Evolutionary conservation across 2,329 filamentous ascomycete genomes (phyloP).

Genomic region (Colletotrichum tanaceti): DNA sequence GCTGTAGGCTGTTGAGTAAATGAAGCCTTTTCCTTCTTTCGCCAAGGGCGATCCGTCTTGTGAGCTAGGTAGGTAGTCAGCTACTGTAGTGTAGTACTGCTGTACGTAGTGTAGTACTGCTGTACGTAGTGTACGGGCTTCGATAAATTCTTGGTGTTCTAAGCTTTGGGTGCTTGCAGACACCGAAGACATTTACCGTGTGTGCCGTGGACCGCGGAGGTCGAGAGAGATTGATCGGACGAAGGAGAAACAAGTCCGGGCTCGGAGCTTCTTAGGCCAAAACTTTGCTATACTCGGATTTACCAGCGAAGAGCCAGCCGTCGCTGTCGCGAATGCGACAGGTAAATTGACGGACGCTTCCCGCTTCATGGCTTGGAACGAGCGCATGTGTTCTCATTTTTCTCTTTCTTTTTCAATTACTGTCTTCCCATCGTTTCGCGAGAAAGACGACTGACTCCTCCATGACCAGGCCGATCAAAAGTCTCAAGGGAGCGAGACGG

Average conservation of each 20-base stretch:
- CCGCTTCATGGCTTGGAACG: conserved; percentile 6
- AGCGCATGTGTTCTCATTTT: not conserved
- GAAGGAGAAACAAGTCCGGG: conserved; percentile 34
- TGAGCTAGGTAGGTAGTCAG: too few species aligned
- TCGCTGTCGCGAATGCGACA: conserved; percentile 14
- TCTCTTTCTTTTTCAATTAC: not conserved
- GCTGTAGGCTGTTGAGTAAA: too few species aligned
- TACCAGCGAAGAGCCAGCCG: not conserved
- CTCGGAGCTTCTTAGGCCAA: conserved; percentile 33
- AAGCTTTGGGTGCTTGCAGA: conserved; percentile 33
- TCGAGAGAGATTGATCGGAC: conserved; percentile 18
- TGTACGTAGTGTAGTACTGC: too few species aligned
- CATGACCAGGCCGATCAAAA: not conserved
- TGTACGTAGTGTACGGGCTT: conserved; percentile 6
- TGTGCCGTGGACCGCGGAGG: too few species aligned
- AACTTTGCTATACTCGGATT: conserved; percentile 35
- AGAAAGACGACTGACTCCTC: not conserved
- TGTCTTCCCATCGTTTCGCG: conserved; percentile 1
- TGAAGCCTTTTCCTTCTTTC: not conserved
- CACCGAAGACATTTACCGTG: conserved; percentile 20
- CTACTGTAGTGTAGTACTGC: too few species aligned
- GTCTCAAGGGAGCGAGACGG: not conserved
- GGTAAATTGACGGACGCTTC: conserved; percentile 5
- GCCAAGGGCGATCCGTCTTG: conserved; percentile 34
- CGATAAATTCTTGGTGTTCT: conserved; percentile 27